Evolutionary conservation across 768 basidiomycete genomes (phyloP).

Genomic region (Lactarius quietus): DNA sequence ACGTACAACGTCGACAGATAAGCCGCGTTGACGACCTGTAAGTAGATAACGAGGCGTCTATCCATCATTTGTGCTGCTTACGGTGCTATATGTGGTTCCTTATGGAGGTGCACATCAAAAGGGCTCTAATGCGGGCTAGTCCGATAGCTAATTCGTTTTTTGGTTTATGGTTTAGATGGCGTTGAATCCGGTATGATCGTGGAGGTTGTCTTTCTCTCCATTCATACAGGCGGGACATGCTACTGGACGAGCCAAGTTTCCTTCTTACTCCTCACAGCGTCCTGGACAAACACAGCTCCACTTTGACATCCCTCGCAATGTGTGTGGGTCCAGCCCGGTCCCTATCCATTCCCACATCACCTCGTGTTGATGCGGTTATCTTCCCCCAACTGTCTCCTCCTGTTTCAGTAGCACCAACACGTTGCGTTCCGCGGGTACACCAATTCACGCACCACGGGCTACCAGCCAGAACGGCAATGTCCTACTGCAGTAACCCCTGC

Average conservation of each 20-base stretch:
- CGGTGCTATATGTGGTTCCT: slow-evolving; percentile 1
- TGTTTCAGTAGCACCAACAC: slow-evolving; percentile 8
- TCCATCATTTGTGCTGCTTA: background rate
- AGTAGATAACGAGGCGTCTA: slow-evolving; percentile 2
- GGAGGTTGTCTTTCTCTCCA: background rate
- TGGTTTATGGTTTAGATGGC: background rate
- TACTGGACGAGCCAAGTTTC: background rate
- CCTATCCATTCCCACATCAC: slow-evolving; percentile 1
- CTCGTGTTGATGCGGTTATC: slow-evolving; percentile 1
- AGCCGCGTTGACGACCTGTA: slow-evolving; percentile 2
- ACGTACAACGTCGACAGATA: slow-evolving; percentile 7
- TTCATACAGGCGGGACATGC: background rate
- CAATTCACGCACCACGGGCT: background rate
- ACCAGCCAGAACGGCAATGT: background rate
- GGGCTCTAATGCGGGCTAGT: slow-evolving; percentile 13
- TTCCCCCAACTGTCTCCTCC: slow-evolving; percentile 9
- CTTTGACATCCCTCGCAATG: slow-evolving; percentile 7
- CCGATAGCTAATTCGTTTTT: slow-evolving; percentile 7
- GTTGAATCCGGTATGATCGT: background rate
- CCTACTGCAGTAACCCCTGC: slow-evolving; percentile 10
- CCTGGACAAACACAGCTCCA: slow-evolving; percentile 15
- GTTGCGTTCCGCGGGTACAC: background rate
- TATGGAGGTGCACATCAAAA: background rate
- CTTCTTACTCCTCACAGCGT: background rate
- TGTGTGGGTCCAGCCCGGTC: background rate